Evolutionary conservation across 352 stramenopile species (phyloP).

Genomic region (Phytophthora europaea): DNA sequence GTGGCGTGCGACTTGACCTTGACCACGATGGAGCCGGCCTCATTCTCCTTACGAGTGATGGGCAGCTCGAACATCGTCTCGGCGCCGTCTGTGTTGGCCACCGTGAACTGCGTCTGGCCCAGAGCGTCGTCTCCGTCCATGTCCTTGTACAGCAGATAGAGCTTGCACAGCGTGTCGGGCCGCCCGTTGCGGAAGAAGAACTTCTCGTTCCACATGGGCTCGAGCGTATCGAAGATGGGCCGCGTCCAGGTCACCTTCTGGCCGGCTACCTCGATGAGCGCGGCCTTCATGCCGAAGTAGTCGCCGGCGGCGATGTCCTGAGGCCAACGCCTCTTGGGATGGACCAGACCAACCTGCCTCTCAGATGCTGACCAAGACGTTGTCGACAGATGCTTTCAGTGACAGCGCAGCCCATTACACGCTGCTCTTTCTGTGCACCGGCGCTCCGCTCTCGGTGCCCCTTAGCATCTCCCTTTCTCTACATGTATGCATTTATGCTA

Average conservation of each 20-base stretch:
- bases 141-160: constrained; percentile 52
- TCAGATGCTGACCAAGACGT: too few species aligned
- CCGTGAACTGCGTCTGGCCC: constrained; percentile 39
- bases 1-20: constrained; percentile 37
- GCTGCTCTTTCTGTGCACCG: too few species aligned
- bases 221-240: constrained; percentile 40
- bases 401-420: too few species aligned
- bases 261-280: constrained; percentile 28
- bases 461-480: too few species aligned
- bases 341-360: too few species aligned
- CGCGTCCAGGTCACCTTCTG: constrained; percentile 44
- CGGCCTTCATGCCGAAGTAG: constrained; percentile 18
- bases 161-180: constrained; percentile 35
- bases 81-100: constrained; percentile 34
- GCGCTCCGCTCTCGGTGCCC: too few species aligned
- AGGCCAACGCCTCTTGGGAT: too few species aligned
- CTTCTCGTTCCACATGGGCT: constrained; percentile 47
- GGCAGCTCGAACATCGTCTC: constrained; percentile 40
- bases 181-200: constrained; percentile 51
- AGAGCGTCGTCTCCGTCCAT: constrained; percentile 42
- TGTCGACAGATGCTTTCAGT: too few species aligned
- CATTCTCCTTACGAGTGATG: constrained; percentile 29
- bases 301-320: constrained; percentile 34
- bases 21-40: constrained; percentile 31
- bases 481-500: too few species aligned